These are phyloP conservation scores for Calonectria ilicicola DNA, from an alignment of 2,329 filamentous ascomycete species.

Conservation along the genomic window DNA sequence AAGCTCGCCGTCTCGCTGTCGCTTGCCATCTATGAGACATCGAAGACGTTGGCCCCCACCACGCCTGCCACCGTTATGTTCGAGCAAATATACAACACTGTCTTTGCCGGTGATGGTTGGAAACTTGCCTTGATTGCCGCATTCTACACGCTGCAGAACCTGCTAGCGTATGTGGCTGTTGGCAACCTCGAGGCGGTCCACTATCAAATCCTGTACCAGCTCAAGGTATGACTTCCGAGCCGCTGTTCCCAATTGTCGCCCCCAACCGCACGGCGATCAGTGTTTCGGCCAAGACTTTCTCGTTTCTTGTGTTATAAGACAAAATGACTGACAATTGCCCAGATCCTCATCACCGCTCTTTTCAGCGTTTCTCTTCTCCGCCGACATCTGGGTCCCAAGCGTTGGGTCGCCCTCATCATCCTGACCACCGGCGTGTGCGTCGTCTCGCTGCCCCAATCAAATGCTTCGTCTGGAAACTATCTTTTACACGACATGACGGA, in stretches of 20 bases:
- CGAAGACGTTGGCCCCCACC: conserved; percentile 79
- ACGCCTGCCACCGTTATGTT: conserved; percentile 85
- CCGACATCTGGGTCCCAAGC: conserved; percentile 75
- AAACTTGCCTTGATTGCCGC: conserved; percentile 90
- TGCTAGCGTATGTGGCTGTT: conserved; percentile 91
- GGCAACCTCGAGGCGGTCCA: conserved; percentile 92
- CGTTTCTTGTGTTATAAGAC: background rate
- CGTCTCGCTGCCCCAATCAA: conserved; percentile 80
- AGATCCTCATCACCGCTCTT: conserved; percentile 88
- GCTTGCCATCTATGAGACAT: conserved; percentile 89
- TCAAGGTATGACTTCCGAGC: conserved; percentile 72
- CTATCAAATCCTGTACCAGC: conserved; percentile 92
- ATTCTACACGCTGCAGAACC: conserved; percentile 92
- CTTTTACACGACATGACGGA: conserved; percentile 73
- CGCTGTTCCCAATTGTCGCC: background rate
- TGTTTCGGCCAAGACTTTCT: background rate
- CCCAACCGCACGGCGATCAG: background rate
- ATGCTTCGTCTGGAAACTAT: conserved; percentile 63
- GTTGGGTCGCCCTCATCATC: conserved; percentile 84
- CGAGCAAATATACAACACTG: conserved; percentile 80
- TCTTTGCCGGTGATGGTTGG: conserved; percentile 94
- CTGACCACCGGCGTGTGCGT: conserved; percentile 86
- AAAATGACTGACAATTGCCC: conserved; percentile 6
- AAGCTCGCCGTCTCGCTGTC: conserved; percentile 90
- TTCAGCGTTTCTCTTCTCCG: conserved; percentile 86